These are phyloP conservation scores for Hamamelis virginiana DNA, from an alignment of 164 flowering plant genomes.

Conservation along the genomic window DNA sequence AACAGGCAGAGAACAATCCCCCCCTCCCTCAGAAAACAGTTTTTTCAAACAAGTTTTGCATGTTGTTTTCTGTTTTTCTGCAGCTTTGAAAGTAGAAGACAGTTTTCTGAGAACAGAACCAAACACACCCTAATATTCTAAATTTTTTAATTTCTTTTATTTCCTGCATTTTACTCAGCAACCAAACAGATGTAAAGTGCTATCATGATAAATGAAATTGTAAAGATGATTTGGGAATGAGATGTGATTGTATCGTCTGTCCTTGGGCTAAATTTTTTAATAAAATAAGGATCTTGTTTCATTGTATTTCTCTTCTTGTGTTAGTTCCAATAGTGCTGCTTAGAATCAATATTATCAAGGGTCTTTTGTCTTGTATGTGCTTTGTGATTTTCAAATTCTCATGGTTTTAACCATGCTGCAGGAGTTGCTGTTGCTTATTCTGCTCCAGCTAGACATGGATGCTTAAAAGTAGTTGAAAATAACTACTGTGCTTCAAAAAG, in stretches of 20 bases:
- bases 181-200: too few relatives aligned
- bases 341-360: not conserved
- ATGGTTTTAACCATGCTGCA: constrained; percentile 27
- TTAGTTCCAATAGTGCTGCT: not conserved
- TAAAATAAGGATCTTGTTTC: not conserved
- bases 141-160: not conserved
- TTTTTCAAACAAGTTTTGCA: too few relatives aligned
- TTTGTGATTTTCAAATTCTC: constrained; percentile 4
- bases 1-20: too few relatives aligned
- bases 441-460: constrained; percentile 81
- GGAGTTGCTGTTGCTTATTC: constrained; percentile 81
- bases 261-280: not conserved
- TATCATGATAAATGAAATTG: not conserved
- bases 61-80: too few relatives aligned
- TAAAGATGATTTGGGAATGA: not conserved
- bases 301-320: not conserved
- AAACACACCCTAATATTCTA: too few relatives aligned
- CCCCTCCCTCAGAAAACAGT: too few relatives aligned
- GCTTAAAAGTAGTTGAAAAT: constrained; percentile 87
- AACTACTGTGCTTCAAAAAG: constrained; percentile 93
- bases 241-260: not conserved
- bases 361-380: not conserved
- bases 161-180: not conserved
- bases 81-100: too few relatives aligned
- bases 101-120: too few relatives aligned